These are phyloP conservation scores for Phaeodactylum tricornutum DNA, from an alignment of 108 stramenopile species.

Conservation along the genomic window DNA sequence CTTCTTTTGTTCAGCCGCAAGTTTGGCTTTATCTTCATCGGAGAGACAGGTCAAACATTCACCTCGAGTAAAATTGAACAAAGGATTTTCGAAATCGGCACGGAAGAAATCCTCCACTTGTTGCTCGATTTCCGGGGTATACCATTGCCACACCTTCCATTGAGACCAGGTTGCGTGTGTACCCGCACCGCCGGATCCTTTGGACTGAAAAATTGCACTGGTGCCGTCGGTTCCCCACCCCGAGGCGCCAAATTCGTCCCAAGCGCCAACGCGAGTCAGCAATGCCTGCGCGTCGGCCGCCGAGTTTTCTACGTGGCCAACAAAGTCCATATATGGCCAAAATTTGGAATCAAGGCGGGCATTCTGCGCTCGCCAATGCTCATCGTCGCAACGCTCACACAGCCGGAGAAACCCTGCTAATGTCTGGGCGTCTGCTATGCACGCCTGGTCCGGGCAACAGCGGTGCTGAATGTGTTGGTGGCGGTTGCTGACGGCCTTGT, in stretches of 20 bases:
- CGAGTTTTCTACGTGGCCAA: constrained; percentile 25
- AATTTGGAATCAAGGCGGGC: constrained; percentile 25
- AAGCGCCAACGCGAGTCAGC: constrained; percentile 12
- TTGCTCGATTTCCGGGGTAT: constrained; percentile 8
- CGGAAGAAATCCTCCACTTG: constrained; percentile 18
- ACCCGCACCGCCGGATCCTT: constrained; percentile 1
- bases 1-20: no score
- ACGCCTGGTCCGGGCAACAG: constrained; percentile 11
- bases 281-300: constrained; percentile 20
- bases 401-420: constrained; percentile 17
- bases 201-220: constrained; percentile 16
- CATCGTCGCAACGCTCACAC: constrained; percentile 15
- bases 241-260: constrained; percentile 19
- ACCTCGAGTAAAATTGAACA: constrained; percentile 32
- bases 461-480: constrained; percentile 9
- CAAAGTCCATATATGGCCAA: constrained; percentile 32
- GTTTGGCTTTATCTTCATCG: no score
- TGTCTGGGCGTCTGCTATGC: constrained; percentile 8
- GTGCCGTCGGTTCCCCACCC: constrained; percentile 29
- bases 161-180: constrained; percentile 14
- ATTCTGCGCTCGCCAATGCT: constrained; percentile 34
- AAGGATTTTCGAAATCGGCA: constrained; percentile 17
- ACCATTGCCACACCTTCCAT: constrained; percentile 15
- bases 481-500: constrained; percentile 26
- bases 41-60: no score